These are phyloP conservation scores for Agarophyton chilense DNA, from an alignment of 23 red algal species.

Conservation along the genomic window DNA sequence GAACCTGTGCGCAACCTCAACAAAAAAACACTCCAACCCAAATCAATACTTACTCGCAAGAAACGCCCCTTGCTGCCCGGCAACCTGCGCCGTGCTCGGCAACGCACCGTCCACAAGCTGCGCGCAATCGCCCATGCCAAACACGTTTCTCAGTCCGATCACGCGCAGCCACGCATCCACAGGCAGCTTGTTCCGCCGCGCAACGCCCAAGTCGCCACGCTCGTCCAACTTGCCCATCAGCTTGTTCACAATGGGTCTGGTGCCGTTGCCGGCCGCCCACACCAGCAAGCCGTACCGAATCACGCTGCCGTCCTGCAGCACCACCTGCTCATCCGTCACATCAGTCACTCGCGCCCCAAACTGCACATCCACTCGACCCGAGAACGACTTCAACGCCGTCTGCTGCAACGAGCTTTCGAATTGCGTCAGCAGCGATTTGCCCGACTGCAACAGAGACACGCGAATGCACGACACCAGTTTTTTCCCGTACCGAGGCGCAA, in stretches of 20 bases:
- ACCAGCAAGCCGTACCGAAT: constrained; percentile 86
- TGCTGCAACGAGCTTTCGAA: constrained; percentile 92
- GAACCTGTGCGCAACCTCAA: background rate
- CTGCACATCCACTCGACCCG: constrained; percentile 67
- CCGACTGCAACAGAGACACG: constrained; percentile 86
- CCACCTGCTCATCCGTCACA: constrained; percentile 36
- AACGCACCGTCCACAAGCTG: constrained; percentile 72
- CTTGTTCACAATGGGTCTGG: constrained; percentile 60
- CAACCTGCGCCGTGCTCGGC: constrained; percentile 95
- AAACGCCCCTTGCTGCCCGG: constrained; percentile 94
- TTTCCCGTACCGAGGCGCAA: constrained; percentile 68
- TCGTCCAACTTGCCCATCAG: constrained; percentile 15
- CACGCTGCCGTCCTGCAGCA: constrained; percentile 59
- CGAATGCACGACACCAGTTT: constrained; percentile 48
- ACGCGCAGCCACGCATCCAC: constrained; percentile 92
- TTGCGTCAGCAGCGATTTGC: constrained; percentile 73
- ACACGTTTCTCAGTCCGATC: constrained; percentile 72
- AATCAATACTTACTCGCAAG: constrained; percentile 23
- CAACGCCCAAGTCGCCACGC: background rate
- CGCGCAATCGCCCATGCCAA: constrained; percentile 92
- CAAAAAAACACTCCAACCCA: background rate
- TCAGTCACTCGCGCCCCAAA: constrained; percentile 67
- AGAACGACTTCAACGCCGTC: constrained; percentile 79
- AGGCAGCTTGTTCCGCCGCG: constrained; percentile 51
- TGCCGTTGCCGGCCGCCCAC: constrained; percentile 93